These are phyloP conservation scores for Cicer chorassanicum DNA, from an alignment of 306 rosid genomes.

Conservation along the genomic window DNA sequence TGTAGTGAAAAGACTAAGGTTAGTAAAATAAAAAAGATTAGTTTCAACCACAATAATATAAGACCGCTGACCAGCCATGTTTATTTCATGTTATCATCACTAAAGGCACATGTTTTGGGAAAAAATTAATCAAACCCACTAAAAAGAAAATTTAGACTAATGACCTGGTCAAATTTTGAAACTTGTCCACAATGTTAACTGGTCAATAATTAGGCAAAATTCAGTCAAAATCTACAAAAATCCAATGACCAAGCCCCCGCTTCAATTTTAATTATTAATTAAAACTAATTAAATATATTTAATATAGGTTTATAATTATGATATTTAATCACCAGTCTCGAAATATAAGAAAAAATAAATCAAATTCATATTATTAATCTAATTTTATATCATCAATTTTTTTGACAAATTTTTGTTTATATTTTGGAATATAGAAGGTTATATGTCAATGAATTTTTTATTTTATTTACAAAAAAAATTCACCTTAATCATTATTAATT, in stretches of 20 bases:
- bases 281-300: background rate
- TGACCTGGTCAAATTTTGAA: constrained; percentile 15
- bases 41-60: constrained; percentile 29
- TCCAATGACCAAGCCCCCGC: background rate
- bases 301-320: background rate
- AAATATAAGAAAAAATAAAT: too few relatives aligned
- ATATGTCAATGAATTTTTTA: too few relatives aligned
- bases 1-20: constrained; percentile 26
- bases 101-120: constrained; percentile 3
- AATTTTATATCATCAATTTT: too few relatives aligned
- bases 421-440: too few relatives aligned
- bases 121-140: constrained; percentile 7
- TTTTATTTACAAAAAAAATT: too few relatives aligned
- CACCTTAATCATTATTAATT: too few relatives aligned
- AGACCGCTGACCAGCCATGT: constrained; percentile 14
- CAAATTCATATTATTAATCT: too few relatives aligned
- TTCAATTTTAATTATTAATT: background rate
- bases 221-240: background rate
- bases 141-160: background rate
- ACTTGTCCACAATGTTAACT: background rate
- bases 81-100: constrained; percentile 2
- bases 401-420: too few relatives aligned
- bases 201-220: constrained; percentile 20
- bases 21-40: background rate
- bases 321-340: too few relatives aligned